Conservation (phyloP, 2,329 filamentous ascomycete species). For the Pseudopyrenochaeta lycopersici region DNA sequence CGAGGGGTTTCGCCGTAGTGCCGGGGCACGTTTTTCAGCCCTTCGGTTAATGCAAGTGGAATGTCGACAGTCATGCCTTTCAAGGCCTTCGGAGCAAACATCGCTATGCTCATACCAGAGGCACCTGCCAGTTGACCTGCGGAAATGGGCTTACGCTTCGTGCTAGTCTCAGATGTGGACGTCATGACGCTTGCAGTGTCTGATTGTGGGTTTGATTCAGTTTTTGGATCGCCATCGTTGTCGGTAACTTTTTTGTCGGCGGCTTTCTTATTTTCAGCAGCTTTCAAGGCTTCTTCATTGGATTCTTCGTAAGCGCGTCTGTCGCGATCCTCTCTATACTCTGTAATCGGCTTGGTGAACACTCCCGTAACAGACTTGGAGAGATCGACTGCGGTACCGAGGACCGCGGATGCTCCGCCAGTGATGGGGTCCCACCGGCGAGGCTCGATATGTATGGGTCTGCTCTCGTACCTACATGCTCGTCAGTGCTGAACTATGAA, state of each 20-base stretch:
- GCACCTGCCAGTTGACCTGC: slow-evolving; percentile 13
- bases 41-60: slow-evolving; percentile 77
- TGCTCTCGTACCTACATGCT: slow-evolving; percentile 14
- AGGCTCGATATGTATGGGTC: slow-evolving; percentile 40
- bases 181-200: neutral
- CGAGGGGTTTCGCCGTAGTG: slow-evolving; percentile 82
- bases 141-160: slow-evolving; percentile 3
- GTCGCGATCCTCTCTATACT: slow-evolving; percentile 20
- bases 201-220: neutral
- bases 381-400: slow-evolving; percentile 63
- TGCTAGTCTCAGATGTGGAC: neutral
- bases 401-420: slow-evolving; percentile 66
- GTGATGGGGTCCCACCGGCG: slow-evolving; percentile 69
- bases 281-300: neutral
- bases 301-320: slow-evolving; percentile 9
- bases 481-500: neutral
- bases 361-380: slow-evolving; percentile 68
- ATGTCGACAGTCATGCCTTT: slow-evolving; percentile 68
- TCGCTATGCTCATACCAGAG: slow-evolving; percentile 16
- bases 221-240: neutral
- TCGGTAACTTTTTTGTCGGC: too few species aligned
- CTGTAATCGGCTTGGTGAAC: slow-evolving; percentile 39
- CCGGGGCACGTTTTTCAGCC: slow-evolving; percentile 83
- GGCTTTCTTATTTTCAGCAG: neutral
- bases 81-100: slow-evolving; percentile 13